phyloP scores from a whole-genome alignment of 768 basidiomycete species.

The Chiua virens region DNA sequence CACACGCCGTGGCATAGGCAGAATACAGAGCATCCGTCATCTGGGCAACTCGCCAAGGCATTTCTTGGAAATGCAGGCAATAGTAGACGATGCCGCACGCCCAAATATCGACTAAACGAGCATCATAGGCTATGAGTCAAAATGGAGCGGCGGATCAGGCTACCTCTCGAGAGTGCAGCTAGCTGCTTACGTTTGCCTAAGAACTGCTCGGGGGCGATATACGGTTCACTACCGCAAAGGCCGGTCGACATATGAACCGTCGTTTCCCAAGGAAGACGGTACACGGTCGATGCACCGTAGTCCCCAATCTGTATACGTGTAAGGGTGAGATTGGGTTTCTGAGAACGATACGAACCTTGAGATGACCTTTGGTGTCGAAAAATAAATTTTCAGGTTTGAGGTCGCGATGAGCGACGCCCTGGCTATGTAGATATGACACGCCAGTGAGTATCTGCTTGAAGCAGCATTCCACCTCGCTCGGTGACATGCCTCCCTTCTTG shows the following conservation, averaged over 20 bases:
- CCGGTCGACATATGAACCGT: slow-evolving; percentile 97
- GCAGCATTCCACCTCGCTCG: slow-evolving; percentile 93
- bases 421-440: slow-evolving; percentile 87
- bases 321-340: not conserved
- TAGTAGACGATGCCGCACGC: slow-evolving; percentile 97
- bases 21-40: slow-evolving; percentile 76
- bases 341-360: slow-evolving; percentile 67
- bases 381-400: slow-evolving; percentile 98
- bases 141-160: slow-evolving; percentile 34
- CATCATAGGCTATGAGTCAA: slow-evolving; percentile 79
- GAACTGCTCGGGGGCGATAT: slow-evolving; percentile 98
- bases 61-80: slow-evolving; percentile 96
- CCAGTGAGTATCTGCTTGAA: slow-evolving; percentile 95
- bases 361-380: slow-evolving; percentile 87
- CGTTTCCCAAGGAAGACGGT: slow-evolving; percentile 95
- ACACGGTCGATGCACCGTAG: slow-evolving; percentile 98
- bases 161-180: slow-evolving; percentile 34
- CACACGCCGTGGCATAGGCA: slow-evolving; percentile 57
- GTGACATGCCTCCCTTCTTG: slow-evolving; percentile 93
- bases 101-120: slow-evolving; percentile 97
- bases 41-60: slow-evolving; percentile 97
- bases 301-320: slow-evolving; percentile 77
- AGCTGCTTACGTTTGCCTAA: slow-evolving; percentile 86
- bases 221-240: slow-evolving; percentile 95
- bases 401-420: slow-evolving; percentile 97